phyloP scores from a whole-genome alignment of 805 yeast genomes.

The Soucietia sequanensis region DNA sequence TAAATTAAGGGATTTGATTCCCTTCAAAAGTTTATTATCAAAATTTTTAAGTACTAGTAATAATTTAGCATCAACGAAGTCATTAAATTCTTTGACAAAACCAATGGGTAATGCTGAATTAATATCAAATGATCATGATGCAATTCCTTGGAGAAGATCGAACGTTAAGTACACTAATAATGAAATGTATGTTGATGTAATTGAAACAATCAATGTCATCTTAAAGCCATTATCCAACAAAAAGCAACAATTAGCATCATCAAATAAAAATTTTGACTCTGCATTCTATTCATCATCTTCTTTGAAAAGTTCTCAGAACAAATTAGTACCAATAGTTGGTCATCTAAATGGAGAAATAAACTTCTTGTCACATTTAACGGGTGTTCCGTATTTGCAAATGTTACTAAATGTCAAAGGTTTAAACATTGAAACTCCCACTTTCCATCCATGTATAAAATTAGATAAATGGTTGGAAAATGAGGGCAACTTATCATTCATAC shows the following conservation, averaged over 20 bases:
- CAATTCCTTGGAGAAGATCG: conserved; percentile 74
- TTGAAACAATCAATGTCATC: conserved; percentile 61
- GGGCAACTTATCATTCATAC: conserved; percentile 64
- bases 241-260: conserved; percentile 11
- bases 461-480: conserved; percentile 49
- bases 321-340: conserved; percentile 46
- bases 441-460: conserved; percentile 68
- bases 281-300: conserved; percentile 25
- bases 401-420: conserved; percentile 45
- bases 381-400: conserved; percentile 70
- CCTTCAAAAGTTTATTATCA: conserved; percentile 56
- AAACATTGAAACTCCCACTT: conserved; percentile 54
- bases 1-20: conserved; percentile 65
- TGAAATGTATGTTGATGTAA: conserved; percentile 82
- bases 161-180: conserved; percentile 73
- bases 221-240: conserved; percentile 31
- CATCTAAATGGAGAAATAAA: conserved; percentile 61
- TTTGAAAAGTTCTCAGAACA: conserved; percentile 10
- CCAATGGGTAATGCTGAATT: conserved; percentile 1
- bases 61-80: conserved; percentile 26
- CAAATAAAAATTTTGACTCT: conserved; percentile 23
- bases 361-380: conserved; percentile 70
- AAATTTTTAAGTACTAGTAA: conserved; percentile 46
- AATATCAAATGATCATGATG: conserved; percentile 15
- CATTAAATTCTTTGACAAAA: conserved; percentile 14